Base-by-base conservation (phyloP, 768 basidiomycete genomes). In the Asterophora lycoperdoides region DNA sequence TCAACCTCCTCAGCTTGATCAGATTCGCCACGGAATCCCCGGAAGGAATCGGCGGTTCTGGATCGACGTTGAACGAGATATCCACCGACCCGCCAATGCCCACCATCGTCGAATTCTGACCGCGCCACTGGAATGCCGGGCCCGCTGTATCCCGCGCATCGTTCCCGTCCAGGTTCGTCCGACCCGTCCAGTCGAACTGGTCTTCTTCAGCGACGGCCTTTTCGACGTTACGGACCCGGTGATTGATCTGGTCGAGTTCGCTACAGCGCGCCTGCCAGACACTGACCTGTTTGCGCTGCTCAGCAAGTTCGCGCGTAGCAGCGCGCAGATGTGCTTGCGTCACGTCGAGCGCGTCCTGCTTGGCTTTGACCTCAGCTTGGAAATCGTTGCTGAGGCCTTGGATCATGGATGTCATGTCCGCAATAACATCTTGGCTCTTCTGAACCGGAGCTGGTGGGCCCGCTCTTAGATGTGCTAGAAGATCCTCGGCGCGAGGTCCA, bases 231-330 rank as follows among this genome's bases (percentile, higher is more conserved):
- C 84, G 80, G 41, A 88, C 77, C 10, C 90, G 82, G 59, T 93
- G 91, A 35, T 76, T 78, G 28, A 88, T 72, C 56, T 89, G 83
- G 55, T 96, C 94, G 9, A 93, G 76, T 64, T 93, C 88, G 8
- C 74, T 77, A 51, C 87, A 84, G 32, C 80, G 77, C 1, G 68
- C 61, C 64, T 93, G 88, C 82, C 89, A 89, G 4, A 72, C 57
- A 55, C 85, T 80, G 32, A 95, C 84, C 57, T 91, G 86, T 59
- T 84, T 86, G 38, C 96, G 85, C 62, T 93, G 89, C 56, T 93
- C 89, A 0, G 93, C 85, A 17, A 99, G 81, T 56, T 92, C 86
- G 46, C 89, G 85, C 2, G 95, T 97, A 1, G 93, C 89, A 10
- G 86, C 85, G 20, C 89, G 86, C 9, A 99, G 80, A 56, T 93